phyloP scores from a whole-genome alignment of 768 basidiomycete genomes.

The Pleurotus salmoneostramineus region DNA sequence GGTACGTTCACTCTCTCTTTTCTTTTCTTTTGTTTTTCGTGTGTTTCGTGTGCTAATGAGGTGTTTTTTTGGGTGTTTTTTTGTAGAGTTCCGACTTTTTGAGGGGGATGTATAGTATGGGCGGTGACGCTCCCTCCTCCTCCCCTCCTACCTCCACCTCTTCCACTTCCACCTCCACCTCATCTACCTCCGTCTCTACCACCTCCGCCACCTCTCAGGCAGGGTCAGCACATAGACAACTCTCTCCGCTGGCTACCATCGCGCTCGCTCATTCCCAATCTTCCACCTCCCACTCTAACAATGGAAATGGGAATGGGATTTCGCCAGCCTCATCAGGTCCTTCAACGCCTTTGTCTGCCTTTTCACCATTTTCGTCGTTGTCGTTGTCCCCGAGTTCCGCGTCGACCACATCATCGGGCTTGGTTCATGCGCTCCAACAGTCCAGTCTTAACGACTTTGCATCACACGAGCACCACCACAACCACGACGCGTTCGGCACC shows the following conservation, averaged over 20 bases:
- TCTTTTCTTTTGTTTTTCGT: constrained; percentile 5
- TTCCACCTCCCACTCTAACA: constrained; percentile 40
- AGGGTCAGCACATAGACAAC: constrained; percentile 9
- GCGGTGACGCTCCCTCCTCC: neutral
- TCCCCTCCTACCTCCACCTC: neutral
- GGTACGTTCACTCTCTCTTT: constrained; percentile 23
- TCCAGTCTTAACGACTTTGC: no score
- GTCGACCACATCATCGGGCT: neutral
- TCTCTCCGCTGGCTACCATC: constrained; percentile 34
- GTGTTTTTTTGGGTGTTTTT: constrained; percentile 1
- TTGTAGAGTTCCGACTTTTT: constrained; percentile 46
- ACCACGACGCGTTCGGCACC: no score
- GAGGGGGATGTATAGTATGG: constrained; percentile 40
- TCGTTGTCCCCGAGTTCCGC: constrained; percentile 44
- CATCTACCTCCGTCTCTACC: neutral
- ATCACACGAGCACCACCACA: no score
- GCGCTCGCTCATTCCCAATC: neutral
- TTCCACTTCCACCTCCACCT: neutral
- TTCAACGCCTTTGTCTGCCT: constrained; percentile 42
- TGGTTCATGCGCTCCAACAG: no score
- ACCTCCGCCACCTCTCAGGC: constrained; percentile 8
- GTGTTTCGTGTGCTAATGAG: neutral
- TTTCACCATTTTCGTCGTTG: no score
- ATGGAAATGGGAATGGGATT: constrained; percentile 24
- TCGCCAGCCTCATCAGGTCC: constrained; percentile 46